Evolutionary conservation across 257 asterid species (phyloP), one percentile per base, ranked within the genome.

Genomic region (Solanum commersonii): DNA sequence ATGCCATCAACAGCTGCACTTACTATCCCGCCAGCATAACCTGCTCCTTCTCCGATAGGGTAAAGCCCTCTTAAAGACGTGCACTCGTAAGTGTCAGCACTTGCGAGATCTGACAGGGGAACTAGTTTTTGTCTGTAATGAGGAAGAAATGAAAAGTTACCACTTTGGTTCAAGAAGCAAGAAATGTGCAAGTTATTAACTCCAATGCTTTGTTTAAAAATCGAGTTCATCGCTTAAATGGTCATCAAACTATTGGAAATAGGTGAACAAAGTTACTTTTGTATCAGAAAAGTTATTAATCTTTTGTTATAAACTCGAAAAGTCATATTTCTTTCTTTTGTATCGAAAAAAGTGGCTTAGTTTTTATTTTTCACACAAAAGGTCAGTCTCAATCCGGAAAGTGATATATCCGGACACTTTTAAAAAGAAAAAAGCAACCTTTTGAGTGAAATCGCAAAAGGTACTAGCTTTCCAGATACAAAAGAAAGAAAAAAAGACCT

Each of bases 1-100:
- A 95, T 93, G 16, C 99, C 99, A 88, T 97, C 99, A 27, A 97
- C 98, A 0, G 99, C 98, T 5, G 99, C 98, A 40, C 98, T 96
- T 83, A 96, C 96, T 60, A 96, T 97, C 38, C 99, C 99, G 67
- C 99, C 98, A 10, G 98, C 99, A 89, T 94, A 97, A 6, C 99
- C 98, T 1, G 98, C 98, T 14, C 98, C 98, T 93, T 97, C 99
- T 15, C 99, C 98, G 16, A 97, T 91, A 1, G 99, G 99, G 88
- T 96, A 96, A 10, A 97, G 96, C 91, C 98, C 99, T 88, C 90
- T 92, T 56, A 94, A 11, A 1, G 97, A 95, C 25, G 96, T 95
- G 91, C 98, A 93, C 93, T 96, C 98, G 87, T 94, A 94, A 1
- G 96, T 96, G 52, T 93, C 95, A 52, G 90, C 65, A 74, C 91